These are phyloP conservation scores for Dryadomyces sulphureus DNA, from an alignment of 2,329 filamentous ascomycete genomes.

Conservation along the genomic window DNA sequence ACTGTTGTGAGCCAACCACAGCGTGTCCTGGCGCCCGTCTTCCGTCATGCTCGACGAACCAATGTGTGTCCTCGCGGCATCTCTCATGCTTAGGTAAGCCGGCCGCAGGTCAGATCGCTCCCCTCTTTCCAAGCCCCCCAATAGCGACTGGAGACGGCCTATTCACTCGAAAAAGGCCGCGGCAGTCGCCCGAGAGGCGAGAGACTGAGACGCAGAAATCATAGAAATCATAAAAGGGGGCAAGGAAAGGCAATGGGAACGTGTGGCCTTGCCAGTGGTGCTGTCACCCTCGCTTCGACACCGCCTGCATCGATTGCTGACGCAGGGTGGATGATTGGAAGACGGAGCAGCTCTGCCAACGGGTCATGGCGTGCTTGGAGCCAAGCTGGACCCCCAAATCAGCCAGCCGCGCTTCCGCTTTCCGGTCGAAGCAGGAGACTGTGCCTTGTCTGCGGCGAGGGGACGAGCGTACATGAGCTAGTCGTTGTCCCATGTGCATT, in stretches of 20 bases:
- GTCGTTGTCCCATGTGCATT: neutral
- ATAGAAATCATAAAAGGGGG: too few relatives aligned
- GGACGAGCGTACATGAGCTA: neutral
- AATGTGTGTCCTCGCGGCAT: neutral
- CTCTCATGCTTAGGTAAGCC: neutral
- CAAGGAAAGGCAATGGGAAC: neutral
- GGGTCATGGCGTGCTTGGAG: neutral
- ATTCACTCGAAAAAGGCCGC: neutral
- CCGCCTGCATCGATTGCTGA: too few relatives aligned
- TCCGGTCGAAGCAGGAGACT: neutral
- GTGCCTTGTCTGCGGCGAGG: neutral
- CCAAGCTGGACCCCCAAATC: neutral
- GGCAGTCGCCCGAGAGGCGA: too few relatives aligned
- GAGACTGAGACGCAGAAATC: too few relatives aligned
- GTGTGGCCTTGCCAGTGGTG: neutral
- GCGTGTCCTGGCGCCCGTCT: neutral
- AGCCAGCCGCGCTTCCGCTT: neutral
- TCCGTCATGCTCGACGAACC: conserved; percentile 1
- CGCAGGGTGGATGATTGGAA: neutral
- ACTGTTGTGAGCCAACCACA: neutral
- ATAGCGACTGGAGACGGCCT: too few relatives aligned
- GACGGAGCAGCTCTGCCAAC: neutral
- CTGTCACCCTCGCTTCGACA: too few relatives aligned
- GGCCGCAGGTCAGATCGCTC: too few relatives aligned
- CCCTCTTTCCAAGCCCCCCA: too few relatives aligned